Percentiles rank a stretch among this genome's conserved stretches.
Conservation (phyloP, 176 grass and related monocot species). For the Stipa capillata region DNA sequence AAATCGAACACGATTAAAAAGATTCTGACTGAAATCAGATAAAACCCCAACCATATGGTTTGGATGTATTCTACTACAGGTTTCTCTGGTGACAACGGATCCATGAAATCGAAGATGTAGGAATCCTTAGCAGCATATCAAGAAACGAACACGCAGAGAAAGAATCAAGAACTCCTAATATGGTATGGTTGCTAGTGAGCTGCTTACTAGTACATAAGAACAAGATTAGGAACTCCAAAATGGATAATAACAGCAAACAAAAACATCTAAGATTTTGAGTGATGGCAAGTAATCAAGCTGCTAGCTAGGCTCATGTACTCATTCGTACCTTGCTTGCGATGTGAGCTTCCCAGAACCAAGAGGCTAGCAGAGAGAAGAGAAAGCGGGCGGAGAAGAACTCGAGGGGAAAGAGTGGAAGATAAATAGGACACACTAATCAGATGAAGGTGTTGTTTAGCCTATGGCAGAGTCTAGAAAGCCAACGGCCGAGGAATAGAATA, state of each 20-base stretch:
- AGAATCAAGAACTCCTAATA: neutral
- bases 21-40: neutral
- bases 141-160: neutral
- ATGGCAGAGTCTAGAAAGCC: neutral
- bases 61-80: neutral
- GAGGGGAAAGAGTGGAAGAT: slow-evolving; percentile 17
- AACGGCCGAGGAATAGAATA: neutral
- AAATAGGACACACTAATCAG: slow-evolving; percentile 4
- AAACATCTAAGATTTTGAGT: neutral
- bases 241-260: neutral
- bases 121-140: neutral
- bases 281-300: neutral
- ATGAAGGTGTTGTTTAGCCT: neutral
- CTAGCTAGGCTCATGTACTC: neutral
- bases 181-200: neutral
- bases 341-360: neutral
- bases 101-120: neutral
- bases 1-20: neutral
- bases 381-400: neutral
- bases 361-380: neutral
- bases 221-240: neutral
- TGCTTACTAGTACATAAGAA: neutral
- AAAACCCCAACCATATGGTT: neutral
- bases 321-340: slow-evolving; percentile 13
- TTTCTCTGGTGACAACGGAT: neutral